A percentile compares a stretch with the other conserved stretches of the same genome.
Conservation (phyloP, 2,329 filamentous ascomycete species). For the Colletotrichum viniferum region DNA sequence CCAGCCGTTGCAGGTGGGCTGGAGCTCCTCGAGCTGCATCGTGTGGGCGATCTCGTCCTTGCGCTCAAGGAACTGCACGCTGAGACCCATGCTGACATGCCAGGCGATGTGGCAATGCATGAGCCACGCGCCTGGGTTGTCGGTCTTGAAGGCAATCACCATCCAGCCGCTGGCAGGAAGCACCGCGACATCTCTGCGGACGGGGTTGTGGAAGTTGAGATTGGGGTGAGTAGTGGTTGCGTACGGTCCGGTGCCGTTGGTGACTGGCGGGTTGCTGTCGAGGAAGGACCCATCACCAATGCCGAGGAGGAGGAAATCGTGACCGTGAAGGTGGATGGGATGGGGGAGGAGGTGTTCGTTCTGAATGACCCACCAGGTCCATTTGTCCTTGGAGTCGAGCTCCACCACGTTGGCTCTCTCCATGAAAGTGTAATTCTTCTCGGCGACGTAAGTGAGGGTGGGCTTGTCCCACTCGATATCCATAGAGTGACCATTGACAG, state of each 20-base stretch:
- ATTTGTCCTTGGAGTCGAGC: conserved; percentile 24
- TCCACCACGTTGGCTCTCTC: conserved; percentile 24
- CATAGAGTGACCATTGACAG: conserved; percentile 35
- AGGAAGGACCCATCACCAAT: conserved; percentile 22
- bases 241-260: not conserved
- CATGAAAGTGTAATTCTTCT: conserved; percentile 23
- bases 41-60: conserved; percentile 19
- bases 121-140: conserved; percentile 55
- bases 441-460: conserved; percentile 32
- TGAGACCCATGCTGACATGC: conserved; percentile 53
- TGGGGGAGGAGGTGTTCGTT: conserved; percentile 37
- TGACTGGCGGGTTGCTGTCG: not conserved
- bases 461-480: conserved; percentile 43
- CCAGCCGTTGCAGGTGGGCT: conserved; percentile 22
- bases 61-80: conserved; percentile 54
- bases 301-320: conserved; percentile 38
- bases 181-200: conserved; percentile 50
- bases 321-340: conserved; percentile 55
- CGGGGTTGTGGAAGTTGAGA: conserved; percentile 44
- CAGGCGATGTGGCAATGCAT: conserved; percentile 55
- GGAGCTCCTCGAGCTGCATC: conserved; percentile 17
- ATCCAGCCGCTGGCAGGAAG: conserved; percentile 47
- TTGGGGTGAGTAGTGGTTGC: conserved; percentile 25
- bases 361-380: conserved; percentile 37
- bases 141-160: conserved; percentile 49